Conservation (phyloP, 2,329 filamentous ascomycete genomes). For the Fusarium haematococcum region DNA sequence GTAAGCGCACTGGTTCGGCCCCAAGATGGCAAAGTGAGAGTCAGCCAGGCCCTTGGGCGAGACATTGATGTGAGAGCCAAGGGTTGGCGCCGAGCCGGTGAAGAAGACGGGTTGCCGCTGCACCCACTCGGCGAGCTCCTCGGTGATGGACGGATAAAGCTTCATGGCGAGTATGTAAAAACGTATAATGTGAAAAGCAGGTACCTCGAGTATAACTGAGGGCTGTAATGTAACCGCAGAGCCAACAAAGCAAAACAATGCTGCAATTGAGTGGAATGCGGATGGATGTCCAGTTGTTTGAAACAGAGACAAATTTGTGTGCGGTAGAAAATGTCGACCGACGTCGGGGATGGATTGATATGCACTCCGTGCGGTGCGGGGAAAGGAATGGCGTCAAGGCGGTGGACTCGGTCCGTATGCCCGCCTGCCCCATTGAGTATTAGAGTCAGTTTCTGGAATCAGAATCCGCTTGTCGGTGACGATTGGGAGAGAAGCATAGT, state of each 20-base stretch:
- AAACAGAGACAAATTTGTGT: constrained; percentile 17
- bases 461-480: constrained; percentile 34
- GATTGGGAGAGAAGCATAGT: constrained; percentile 27
- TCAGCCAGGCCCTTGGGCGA: constrained; percentile 79
- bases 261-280: constrained; percentile 8
- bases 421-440: constrained; percentile 29
- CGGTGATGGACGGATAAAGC: constrained; percentile 66
- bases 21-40: constrained; percentile 71
- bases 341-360: constrained; percentile 2
- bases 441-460: constrained; percentile 16
- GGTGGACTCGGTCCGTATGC: constrained; percentile 25
- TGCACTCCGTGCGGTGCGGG: constrained; percentile 29
- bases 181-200: constrained; percentile 37
- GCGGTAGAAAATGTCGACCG: constrained; percentile 24
- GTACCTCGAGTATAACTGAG: constrained; percentile 20
- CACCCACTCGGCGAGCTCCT: constrained; percentile 72
- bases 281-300: constrained; percentile 27
- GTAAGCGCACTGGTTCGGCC: constrained; percentile 72
- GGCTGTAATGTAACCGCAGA: constrained; percentile 24
- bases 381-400: constrained; percentile 23
- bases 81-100: constrained; percentile 76
- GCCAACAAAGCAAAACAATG: constrained; percentile 17
- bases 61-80: constrained; percentile 78
- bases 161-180: constrained; percentile 61
- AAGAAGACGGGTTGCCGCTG: constrained; percentile 79